Base-by-base conservation (phyloP, 1,139 yeast genomes). In the Candida sanyaensis region DNA sequence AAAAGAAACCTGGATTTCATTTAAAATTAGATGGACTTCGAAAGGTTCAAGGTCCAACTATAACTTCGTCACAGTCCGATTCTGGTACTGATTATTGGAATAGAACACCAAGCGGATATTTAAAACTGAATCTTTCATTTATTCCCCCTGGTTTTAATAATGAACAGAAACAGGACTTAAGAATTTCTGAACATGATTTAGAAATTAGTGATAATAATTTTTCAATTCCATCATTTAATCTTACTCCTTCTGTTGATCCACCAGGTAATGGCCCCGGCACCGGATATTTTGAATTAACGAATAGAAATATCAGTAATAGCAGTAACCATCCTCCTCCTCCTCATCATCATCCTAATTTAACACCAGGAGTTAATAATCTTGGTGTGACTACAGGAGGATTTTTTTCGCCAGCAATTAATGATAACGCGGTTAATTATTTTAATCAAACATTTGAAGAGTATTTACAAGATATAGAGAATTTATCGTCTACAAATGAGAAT, bases 241-340 rank as follows among this genome's bases (percentile, higher is more conserved):
- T 71, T 17, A 75, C 80, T 0, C 79, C 79, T 0, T 63, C 66
- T 6, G 68, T 73, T 72, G 71, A 70, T 40, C 78, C 79, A 1
- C 78, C 79, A 1, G 67, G 68, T 7, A 55, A 66, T 5, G 61
- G 58, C 55, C 6, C 50, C 56, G 38, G 21, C 21, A 17, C 21
- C 3, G 75, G 68, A n/a, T 73, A 73, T 55, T 73, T 73, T 48
- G 77, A 68, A 26, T 27, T 51, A 9, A 48, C 46, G 21, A 33
- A 36, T 10, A 32, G 51, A 9, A 47, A 47, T 23, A 41, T 31
- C 33, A 44, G 36, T 30, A 36, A 29, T 9, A 40, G 39, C 13
- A 39, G 31, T 33, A 33, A 47, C 12, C 43, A 43, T 26, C 10
- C 37, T 11, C 5, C 21, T 26, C n/a, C n/a, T n/a, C n/a, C n/a